Base-by-base conservation (phyloP, 1,284 basidiomycete species). In the Tylopilus sp. region DNA sequence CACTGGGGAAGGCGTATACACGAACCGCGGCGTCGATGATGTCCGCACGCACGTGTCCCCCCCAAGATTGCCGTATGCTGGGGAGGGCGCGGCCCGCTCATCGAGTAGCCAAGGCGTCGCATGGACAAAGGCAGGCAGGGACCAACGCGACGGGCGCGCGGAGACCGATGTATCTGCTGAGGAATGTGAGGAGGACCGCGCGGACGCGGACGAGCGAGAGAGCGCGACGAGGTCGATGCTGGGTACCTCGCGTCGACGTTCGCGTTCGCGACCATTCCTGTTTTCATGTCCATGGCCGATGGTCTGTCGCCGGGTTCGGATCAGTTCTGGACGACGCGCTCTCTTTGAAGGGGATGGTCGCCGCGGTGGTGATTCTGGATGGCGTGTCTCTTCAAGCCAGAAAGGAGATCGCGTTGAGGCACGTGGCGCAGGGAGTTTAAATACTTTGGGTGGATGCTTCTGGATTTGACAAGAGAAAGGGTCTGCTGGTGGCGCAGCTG, bases 331-430 rank as follows among this genome's bases (percentile, higher is more conserved):
- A 30, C 53, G 45, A 21, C 46, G 58, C 12, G 37, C 43, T 21
- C 19, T 34, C 29, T 26, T 60, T 31, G 36, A 41, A 23, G 21
- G 21, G 3, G 21, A 23, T 3, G 21, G 6, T 23, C 6, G 21
- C 6, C 23, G 25, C 10, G 48, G 26, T 15, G 1, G 35, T 6
- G 8, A 41, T 21, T 7, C 46, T 25, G 21, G 44, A 16, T 34
- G 31, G 8, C 11, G 31, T n/a, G 31, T 4, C 6, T 15, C 12
- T 28, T 52, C 52, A 9, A 49, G 43, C 3, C 63, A 46, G 47
- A 61, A 63, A 3, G 60, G 60, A 2, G 60, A 63, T 9, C 10
- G 43, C 5, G 52, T 63, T 41, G 61, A 59, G 16, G 55, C 44
- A 12, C 52, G 55, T 3, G 58, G 61, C n/a, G 42, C 38, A n/a